Evolutionary conservation across 306 rosid genomes (phyloP).

Genomic region (Gynostemma pentaphyllum): DNA sequence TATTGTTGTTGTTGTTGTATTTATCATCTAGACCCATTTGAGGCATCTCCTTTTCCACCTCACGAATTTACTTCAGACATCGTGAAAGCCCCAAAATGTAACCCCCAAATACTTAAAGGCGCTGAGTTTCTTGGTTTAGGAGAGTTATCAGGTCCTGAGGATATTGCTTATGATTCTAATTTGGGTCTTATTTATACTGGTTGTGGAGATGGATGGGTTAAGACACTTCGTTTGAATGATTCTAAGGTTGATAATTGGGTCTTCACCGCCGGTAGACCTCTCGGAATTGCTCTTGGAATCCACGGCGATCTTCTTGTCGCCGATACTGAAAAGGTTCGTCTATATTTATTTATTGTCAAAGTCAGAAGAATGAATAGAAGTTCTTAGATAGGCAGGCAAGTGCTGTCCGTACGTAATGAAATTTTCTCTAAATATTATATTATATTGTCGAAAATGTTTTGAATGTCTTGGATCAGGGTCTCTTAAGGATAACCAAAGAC

Average conservation of each 20-base stretch:
- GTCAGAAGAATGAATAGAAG: too few relatives aligned
- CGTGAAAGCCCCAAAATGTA: constrained; percentile 13
- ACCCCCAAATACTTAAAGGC: constrained; percentile 20
- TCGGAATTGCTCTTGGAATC: constrained; percentile 32
- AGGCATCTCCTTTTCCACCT: constrained; percentile 32
- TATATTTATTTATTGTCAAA: too few relatives aligned
- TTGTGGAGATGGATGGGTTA: constrained; percentile 64
- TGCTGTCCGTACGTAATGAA: too few relatives aligned
- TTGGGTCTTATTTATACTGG: constrained; percentile 50
- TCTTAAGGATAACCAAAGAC: constrained; percentile 30
- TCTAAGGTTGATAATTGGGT: constrained; percentile 44
- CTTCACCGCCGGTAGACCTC: constrained; percentile 70
- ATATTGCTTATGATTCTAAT: constrained; percentile 29
- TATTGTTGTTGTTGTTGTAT: constrained; percentile 9
- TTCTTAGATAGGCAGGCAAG: too few relatives aligned
- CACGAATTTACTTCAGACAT: constrained; percentile 12
- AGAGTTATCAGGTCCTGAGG: constrained; percentile 32
- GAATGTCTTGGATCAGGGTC: constrained; percentile 29
- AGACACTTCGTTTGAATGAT: constrained; percentile 38
- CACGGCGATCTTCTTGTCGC: constrained; percentile 33
- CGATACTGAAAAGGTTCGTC: constrained; percentile 31
- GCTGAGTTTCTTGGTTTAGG: constrained; percentile 31
- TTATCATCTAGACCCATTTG: constrained; percentile 30
- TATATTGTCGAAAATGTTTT: too few relatives aligned
- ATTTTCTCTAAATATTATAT: too few relatives aligned